Evolutionary conservation across 177 flowering plant species (phyloP).

Genomic region (Telopea speciosissima): DNA sequence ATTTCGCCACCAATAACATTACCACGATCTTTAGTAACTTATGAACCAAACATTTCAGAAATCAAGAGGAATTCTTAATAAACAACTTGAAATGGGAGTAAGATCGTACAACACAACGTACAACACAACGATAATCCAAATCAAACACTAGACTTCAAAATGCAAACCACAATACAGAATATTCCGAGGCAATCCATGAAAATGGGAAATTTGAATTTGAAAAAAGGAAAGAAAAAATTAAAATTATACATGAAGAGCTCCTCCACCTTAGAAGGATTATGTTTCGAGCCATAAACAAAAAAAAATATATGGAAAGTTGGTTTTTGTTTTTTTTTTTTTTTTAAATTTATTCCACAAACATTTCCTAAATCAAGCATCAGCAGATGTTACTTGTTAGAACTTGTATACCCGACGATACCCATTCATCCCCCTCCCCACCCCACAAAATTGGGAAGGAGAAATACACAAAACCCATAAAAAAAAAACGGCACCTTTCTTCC

Average conservation of each 20-base stretch:
- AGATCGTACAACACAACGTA: background rate
- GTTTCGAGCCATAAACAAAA: background rate
- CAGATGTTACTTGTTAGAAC: background rate
- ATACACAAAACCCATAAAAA: slow-evolving; percentile 1
- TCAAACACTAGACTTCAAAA: background rate
- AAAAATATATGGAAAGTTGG: background rate
- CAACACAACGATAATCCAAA: background rate
- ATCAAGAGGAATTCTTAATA: background rate
- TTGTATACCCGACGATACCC: background rate
- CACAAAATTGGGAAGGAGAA: background rate
- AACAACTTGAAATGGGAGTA: background rate
- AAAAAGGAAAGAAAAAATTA: background rate
- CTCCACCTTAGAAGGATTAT: background rate
- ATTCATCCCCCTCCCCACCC: background rate
- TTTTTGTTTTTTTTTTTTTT: background rate
- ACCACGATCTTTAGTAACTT: background rate
- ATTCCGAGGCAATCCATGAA: no score
- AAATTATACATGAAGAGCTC: background rate
- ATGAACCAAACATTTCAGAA: background rate
- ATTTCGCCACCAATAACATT: background rate
- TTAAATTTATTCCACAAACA: background rate
- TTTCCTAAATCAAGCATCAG: background rate
- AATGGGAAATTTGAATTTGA: no score
- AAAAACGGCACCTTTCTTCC: background rate
- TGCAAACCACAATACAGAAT: no score